Evolutionary conservation across 371 early-diverging fungal species (phyloP).

Genomic region (Globomyces sp.): DNA sequence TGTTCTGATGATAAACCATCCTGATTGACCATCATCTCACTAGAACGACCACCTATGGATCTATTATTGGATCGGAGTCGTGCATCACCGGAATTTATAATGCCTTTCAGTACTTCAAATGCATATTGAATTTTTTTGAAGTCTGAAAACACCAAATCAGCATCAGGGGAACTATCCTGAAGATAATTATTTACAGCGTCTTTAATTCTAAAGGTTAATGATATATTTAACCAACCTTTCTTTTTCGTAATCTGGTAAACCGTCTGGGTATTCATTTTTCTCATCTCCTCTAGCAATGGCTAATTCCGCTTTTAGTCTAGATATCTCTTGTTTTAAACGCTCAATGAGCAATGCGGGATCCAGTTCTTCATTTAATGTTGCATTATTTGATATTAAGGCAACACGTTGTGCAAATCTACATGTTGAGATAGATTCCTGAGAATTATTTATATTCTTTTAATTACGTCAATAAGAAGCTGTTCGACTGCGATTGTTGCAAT

Average conservation of each 20-base stretch:
- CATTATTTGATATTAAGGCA: constrained; percentile 53
- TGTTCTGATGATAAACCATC: constrained; percentile 8
- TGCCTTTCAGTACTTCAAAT: constrained; percentile 42
- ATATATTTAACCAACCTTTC: constrained; percentile 28
- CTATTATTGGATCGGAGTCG: not conserved
- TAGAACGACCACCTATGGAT: not conserved
- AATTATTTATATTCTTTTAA: not conserved
- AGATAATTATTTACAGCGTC: constrained; percentile 45
- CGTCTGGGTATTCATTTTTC: constrained; percentile 28
- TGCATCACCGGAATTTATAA: not conserved
- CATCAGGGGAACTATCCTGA: constrained; percentile 32
- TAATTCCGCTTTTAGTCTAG: constrained; percentile 47
- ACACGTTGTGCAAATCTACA: constrained; percentile 64
- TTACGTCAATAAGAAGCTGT: constrained; percentile 50
- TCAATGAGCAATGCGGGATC: constrained; percentile 56
- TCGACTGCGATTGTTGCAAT: constrained; percentile 61
- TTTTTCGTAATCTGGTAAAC: constrained; percentile 50
- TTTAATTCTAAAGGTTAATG: constrained; percentile 26
- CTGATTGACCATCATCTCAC: constrained; percentile 3
- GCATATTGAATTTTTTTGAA: constrained; percentile 46
- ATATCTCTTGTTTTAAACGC: constrained; percentile 46
- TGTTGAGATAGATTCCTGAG: constrained; percentile 59
- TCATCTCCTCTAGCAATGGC: constrained; percentile 49
- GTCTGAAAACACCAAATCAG: constrained; percentile 40
- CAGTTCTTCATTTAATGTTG: constrained; percentile 54